Evolutionary conservation across 2,329 filamentous ascomycete genomes (phyloP).

Genomic region (Aphanoascus verrucosus): DNA sequence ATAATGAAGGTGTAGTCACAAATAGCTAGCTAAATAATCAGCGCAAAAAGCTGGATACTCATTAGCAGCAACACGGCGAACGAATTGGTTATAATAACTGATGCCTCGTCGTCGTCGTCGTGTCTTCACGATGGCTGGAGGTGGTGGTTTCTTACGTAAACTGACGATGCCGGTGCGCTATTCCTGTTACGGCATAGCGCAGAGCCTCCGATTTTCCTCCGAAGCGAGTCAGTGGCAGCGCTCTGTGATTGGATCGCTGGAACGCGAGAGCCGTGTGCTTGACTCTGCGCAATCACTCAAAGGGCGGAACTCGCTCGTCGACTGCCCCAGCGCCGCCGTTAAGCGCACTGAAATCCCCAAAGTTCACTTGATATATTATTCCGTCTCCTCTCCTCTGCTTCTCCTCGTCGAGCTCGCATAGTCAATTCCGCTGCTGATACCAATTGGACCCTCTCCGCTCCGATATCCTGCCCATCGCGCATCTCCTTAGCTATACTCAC

Average conservation of each 20-base stretch:
- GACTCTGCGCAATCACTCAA: background rate
- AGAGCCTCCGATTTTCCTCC: conserved; percentile 9
- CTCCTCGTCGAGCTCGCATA: too few species aligned
- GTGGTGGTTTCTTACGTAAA: background rate
- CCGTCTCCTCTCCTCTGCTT: background rate
- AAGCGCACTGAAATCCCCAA: conserved; percentile 6
- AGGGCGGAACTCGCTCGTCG: background rate
- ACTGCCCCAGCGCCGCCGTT: conserved; percentile 6
- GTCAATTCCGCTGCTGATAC: too few species aligned
- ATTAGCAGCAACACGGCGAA: too few species aligned
- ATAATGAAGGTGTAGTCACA: too few species aligned
- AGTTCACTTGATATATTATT: background rate
- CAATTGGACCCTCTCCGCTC: background rate
- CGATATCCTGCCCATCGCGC: background rate
- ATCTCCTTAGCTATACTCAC: background rate
- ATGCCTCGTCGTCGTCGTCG: background rate
- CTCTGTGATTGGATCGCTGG: conserved; percentile 6
- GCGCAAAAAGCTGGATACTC: too few species aligned
- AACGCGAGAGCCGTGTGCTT: background rate
- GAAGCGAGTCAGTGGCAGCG: background rate
- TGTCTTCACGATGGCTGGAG: background rate
- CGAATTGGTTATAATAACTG: too few species aligned
- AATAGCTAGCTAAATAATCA: too few species aligned
- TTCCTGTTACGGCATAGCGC: background rate
- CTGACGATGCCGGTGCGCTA: background rate